These are phyloP conservation scores for Colletotrichum musicola DNA, from an alignment of 2,329 filamentous ascomycete genomes.

Conservation along the genomic window DNA sequence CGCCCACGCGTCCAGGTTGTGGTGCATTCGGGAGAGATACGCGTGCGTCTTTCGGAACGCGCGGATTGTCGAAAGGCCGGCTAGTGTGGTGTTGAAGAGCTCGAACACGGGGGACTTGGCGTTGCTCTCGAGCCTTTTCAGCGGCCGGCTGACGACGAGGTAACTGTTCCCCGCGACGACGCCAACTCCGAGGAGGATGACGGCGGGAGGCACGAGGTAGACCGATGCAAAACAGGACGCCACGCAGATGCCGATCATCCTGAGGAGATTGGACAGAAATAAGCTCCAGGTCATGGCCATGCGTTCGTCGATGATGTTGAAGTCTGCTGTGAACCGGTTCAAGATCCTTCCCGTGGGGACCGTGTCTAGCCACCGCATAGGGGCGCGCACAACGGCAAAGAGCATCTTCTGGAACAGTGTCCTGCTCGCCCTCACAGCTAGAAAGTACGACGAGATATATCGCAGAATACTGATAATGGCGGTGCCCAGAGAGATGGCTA, in stretches of 20 bases:
- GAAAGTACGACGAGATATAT: conserved; percentile 21
- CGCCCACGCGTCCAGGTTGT: conserved; percentile 48
- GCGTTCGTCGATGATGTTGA: conserved; percentile 52
- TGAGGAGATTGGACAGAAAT: conserved; percentile 44
- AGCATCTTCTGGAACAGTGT: conserved; percentile 52
- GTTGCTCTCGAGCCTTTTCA: conserved; percentile 57
- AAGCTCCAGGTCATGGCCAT: conserved; percentile 1
- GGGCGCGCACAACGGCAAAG: conserved; percentile 45
- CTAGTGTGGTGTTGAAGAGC: conserved; percentile 55
- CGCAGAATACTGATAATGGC: conserved; percentile 72
- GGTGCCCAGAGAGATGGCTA: conserved; percentile 67
- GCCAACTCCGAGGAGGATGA: conserved; percentile 48
- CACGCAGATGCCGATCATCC: conserved; percentile 41
- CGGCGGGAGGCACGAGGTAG: conserved; percentile 37
- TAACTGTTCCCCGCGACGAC: conserved; percentile 51
- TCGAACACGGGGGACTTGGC: conserved; percentile 57
- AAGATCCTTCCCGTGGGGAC: conserved; percentile 56
- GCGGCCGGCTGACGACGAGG: conserved; percentile 53
- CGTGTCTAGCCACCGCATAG: conserved; percentile 55
- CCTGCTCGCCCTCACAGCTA: conserved; percentile 46
- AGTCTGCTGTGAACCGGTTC: conserved; percentile 58
- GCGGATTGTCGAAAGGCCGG: conserved; percentile 56
- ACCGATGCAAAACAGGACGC: not conserved
- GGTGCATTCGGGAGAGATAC: conserved; percentile 52
- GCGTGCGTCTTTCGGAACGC: conserved; percentile 52